Evolutionary conservation across 306 rosid species (phyloP).

Genomic region (Oemleria cerasiformis): DNA sequence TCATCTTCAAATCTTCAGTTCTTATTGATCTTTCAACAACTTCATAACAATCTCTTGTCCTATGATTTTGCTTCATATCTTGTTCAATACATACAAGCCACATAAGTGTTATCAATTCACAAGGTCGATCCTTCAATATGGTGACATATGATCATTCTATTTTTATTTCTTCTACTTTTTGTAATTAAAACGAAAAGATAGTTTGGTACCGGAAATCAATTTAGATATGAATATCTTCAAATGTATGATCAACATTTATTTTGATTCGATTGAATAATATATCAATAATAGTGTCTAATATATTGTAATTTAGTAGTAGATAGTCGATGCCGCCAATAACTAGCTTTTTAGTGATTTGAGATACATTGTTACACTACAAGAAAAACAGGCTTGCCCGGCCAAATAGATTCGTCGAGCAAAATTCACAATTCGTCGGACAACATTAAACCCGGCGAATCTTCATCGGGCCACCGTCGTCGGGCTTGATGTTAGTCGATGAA

Average conservation of each 20-base stretch:
- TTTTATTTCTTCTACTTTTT: neutral
- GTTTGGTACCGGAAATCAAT: neutral
- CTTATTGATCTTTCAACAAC: neutral
- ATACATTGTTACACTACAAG: too few relatives aligned
- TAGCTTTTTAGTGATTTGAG: too few relatives aligned
- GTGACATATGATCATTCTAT: too few relatives aligned
- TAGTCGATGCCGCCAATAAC: neutral
- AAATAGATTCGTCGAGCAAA: too few relatives aligned
- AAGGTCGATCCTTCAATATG: conserved; percentile 4
- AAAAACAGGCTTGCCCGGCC: too few relatives aligned
- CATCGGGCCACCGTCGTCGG: too few relatives aligned
- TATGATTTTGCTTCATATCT: conserved; percentile 1
- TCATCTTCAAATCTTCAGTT: neutral
- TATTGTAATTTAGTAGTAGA: neutral
- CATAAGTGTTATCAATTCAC: conserved; percentile 21
- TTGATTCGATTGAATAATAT: too few relatives aligned
- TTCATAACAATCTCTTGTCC: conserved; percentile 6
- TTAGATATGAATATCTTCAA: neutral
- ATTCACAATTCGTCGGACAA: too few relatives aligned
- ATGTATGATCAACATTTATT: too few relatives aligned
- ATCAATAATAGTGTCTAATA: neutral
- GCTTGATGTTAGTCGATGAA: too few relatives aligned
- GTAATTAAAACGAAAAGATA: neutral
- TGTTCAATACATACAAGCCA: conserved; percentile 23
- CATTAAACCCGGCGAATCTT: too few relatives aligned